A percentile compares a stretch with the other conserved stretches of the same genome.
Conservation (phyloP, 1,139 yeast genomes). For the Protomyces inouyei region DNA sequence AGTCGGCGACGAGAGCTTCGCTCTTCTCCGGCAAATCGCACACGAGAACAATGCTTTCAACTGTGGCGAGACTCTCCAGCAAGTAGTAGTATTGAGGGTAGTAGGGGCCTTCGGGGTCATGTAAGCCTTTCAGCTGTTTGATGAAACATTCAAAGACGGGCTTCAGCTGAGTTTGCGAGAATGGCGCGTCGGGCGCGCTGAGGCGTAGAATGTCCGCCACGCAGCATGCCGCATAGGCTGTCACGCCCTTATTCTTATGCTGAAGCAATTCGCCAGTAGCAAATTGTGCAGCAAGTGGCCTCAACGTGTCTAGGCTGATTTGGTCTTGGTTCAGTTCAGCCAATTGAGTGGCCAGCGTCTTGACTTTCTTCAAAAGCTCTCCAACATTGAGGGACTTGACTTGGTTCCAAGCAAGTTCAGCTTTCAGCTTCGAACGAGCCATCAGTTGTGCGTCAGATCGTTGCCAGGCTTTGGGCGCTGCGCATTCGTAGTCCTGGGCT, state of each 20-base stretch:
- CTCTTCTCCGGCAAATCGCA: slow-evolving; percentile 69
- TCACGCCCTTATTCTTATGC: slow-evolving; percentile 65
- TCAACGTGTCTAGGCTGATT: neutral
- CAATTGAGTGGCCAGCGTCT: neutral
- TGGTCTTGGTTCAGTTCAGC: neutral
- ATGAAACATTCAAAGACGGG: slow-evolving; percentile 45
- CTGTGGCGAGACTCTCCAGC: slow-evolving; percentile 67
- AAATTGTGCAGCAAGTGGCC: slow-evolving; percentile 46
- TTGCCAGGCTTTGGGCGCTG: no score
- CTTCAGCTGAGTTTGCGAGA: slow-evolving; percentile 55
- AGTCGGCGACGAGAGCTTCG: slow-evolving; percentile 47
- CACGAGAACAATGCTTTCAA: slow-evolving; percentile 69
- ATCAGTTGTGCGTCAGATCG: neutral
- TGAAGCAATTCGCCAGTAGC: slow-evolving; percentile 54
- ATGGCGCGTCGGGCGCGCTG: slow-evolving; percentile 91
- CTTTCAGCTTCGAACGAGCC: neutral
- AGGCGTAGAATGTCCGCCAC: slow-evolving; percentile 69
- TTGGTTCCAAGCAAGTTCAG: neutral
- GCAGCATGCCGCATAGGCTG: slow-evolving; percentile 68
- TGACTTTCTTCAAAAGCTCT: neutral
- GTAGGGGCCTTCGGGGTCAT: slow-evolving; percentile 59
- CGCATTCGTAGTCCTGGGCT: no score
- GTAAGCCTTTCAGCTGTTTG: slow-evolving; percentile 55
- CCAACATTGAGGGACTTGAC: neutral
- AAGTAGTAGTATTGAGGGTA: slow-evolving; percentile 63